A percentile compares a stretch with the other conserved stretches of the same genome.
These are phyloP conservation scores for Calonectria crousiana DNA, from an alignment of 2,329 filamentous ascomycete genomes.

Conservation along the genomic window DNA sequence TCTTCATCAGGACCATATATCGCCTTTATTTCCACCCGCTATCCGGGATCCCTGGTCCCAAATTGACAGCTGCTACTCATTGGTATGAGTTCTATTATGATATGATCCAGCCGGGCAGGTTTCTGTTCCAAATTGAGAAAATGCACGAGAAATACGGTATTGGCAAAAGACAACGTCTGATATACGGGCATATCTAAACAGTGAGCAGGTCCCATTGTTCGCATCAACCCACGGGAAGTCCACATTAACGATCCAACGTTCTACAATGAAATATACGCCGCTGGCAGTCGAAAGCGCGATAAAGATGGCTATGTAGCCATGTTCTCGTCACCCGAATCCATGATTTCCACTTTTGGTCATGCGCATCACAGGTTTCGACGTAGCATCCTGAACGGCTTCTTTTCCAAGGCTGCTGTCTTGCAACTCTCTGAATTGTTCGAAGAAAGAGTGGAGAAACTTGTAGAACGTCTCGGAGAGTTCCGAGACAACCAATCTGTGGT, in stretches of 20 bases:
- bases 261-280: background rate
- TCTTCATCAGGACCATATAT: background rate
- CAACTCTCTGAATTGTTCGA: background rate
- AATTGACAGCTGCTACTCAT: background rate
- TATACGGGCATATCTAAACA: background rate
- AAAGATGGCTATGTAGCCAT: background rate
- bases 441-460: background rate
- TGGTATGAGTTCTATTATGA: background rate
- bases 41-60: background rate
- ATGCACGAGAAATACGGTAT: background rate
- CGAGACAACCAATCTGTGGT: background rate
- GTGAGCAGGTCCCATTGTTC: background rate
- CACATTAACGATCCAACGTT: background rate
- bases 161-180: accelerated
- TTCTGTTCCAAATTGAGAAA: background rate
- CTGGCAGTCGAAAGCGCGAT: background rate
- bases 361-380: background rate
- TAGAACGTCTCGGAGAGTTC: background rate
- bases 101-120: background rate
- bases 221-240: background rate
- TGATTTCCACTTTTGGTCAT: background rate
- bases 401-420: background rate
- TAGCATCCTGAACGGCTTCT: background rate
- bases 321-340: background rate
- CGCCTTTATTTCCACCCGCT: background rate